These are phyloP conservation scores for Ophiobolus disseminans DNA, from an alignment of 2,329 filamentous ascomycete species.

Conservation along the genomic window DNA sequence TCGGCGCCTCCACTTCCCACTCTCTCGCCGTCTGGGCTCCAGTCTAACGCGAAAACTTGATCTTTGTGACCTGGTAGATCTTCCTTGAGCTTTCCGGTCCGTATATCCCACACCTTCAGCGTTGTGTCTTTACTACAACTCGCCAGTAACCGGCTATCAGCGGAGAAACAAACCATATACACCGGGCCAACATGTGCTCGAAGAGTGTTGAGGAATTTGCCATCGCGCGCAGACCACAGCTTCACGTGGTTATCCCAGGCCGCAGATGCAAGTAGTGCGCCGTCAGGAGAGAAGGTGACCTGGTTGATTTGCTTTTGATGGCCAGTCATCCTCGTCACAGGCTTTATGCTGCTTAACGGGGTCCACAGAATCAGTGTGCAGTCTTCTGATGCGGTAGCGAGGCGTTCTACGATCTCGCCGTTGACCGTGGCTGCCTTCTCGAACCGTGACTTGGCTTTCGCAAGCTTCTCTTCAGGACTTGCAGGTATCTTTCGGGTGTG, in stretches of 20 bases:
- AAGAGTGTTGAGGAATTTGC: slow-evolving; percentile 82
- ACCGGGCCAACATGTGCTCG: slow-evolving; percentile 90
- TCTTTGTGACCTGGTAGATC: slow-evolving; percentile 91
- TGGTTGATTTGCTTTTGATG: slow-evolving; percentile 98
- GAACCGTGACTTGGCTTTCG: slow-evolving; percentile 81
- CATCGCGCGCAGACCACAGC: slow-evolving; percentile 81
- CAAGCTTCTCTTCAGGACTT: slow-evolving; percentile 72
- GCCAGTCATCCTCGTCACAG: slow-evolving; percentile 84
- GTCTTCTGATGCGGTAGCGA: slow-evolving; percentile 92
- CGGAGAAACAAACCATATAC: slow-evolving; percentile 90
- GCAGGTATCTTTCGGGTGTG: slow-evolving; percentile 74
- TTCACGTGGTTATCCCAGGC: slow-evolving; percentile 96
- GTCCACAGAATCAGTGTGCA: slow-evolving; percentile 98
- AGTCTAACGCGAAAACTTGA: slow-evolving; percentile 93
- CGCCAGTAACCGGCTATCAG: slow-evolving; percentile 87
- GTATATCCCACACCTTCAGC: slow-evolving; percentile 92
- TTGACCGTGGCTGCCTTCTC: slow-evolving; percentile 81
- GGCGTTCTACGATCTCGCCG: slow-evolving; percentile 78
- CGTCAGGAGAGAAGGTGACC: slow-evolving; percentile 92
- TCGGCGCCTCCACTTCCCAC: slow-evolving; percentile 94
- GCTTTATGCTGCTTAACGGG: slow-evolving; percentile 76
- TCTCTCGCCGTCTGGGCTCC: slow-evolving; percentile 87
- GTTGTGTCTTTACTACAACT: slow-evolving; percentile 92
- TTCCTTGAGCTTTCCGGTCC: slow-evolving; percentile 78
- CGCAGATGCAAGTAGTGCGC: slow-evolving; percentile 82